Base-by-base conservation (phyloP, 208 protist genomes). In the Acanthamoeba divionensis region DNA sequence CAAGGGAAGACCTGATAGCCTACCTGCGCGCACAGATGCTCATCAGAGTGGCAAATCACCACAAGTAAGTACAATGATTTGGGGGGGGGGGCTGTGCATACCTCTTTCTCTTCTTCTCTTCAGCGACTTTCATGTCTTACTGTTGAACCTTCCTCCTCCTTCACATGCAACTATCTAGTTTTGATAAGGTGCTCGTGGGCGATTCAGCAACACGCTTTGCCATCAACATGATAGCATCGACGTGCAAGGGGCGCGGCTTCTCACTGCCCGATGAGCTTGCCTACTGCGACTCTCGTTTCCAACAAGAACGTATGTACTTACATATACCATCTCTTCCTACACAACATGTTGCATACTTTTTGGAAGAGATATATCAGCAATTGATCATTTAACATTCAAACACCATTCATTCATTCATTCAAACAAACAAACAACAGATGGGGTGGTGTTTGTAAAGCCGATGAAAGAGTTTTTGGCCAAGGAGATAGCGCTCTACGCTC, bases 381-480 rank as follows among this genome's bases (percentile, higher is more conserved):
- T n/a, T n/a, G n/a, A n/a, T n/a, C n/a, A n/a, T n/a, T n/a, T n/a
- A n/a, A n/a, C n/a, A n/a, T n/a, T n/a, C n/a, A n/a, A n/a, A n/a
- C n/a, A n/a, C n/a, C n/a, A n/a, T n/a, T 12, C 57, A 21, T 65
- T 12, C 26, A 29, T n/a, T 12, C 3, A 21, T 12, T 12, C 26
- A 6, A 12, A 6, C 26, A 4, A 4, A n/a, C 4, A 36, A 31
- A 6, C 21, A 75, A 45, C 66, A 21, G 29, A 48, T 45, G n/a
- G n/a, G n/a, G 21, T 75, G 38, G 41, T 75, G 66, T 75, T 15
- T 15, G 66, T 75, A 45, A 36, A 45, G 66, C 66, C 66, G 12
- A 75, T 75, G 66, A 75, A 75, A 29, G 66, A 75, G 66, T 75
- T 75, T 45, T 29, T 75, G 66, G 66, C 66, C 5, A 36, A 75